phyloP scores from a whole-genome alignment of 23 red algal species.

The Gracilaria gracilis region DNA sequence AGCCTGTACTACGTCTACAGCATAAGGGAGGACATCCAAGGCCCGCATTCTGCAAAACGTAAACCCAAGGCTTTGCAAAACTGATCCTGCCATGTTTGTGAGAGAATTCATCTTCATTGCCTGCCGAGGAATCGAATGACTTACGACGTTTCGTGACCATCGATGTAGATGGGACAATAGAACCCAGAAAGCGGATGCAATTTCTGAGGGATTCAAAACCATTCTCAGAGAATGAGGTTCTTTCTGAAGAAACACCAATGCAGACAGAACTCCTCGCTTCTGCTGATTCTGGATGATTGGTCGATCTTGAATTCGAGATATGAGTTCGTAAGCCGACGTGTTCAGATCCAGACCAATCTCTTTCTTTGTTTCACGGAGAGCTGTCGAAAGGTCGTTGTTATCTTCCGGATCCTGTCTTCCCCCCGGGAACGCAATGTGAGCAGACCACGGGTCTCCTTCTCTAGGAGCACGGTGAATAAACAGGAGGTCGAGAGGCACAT shows the following conservation, averaged over 20 bases:
- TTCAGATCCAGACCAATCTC: conserved; percentile 82
- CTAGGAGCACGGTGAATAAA: conserved; percentile 81
- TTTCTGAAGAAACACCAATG: conserved; percentile 70
- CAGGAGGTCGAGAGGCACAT: conserved; percentile 52
- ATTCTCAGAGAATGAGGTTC: not conserved
- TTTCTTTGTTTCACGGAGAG: conserved; percentile 85
- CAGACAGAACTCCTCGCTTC: conserved; percentile 33
- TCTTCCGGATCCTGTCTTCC: conserved; percentile 62
- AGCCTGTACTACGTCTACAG: conserved; percentile 30
- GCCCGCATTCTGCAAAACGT: conserved; percentile 24
- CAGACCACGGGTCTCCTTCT: conserved; percentile 88
- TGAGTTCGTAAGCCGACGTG: conserved; percentile 15
- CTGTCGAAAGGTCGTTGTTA: conserved; percentile 69
- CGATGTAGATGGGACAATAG: conserved; percentile 45
- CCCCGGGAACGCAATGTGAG: conserved; percentile 89
- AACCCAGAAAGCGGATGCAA: conserved; percentile 65
- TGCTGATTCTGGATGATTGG: not conserved
- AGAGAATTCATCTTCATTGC: not conserved
- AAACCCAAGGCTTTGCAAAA: conserved; percentile 3
- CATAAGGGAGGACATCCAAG: conserved; percentile 44
- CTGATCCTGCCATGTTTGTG: not conserved
- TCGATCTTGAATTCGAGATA: conserved; percentile 60
- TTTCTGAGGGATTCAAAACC: conserved; percentile 6
- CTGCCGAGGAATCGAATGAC: not conserved
- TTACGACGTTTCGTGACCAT: conserved; percentile 3